Evolutionary conservation across 2,329 filamentous ascomycete genomes (phyloP).

Genomic region (Microsporum ferrugineum): DNA sequence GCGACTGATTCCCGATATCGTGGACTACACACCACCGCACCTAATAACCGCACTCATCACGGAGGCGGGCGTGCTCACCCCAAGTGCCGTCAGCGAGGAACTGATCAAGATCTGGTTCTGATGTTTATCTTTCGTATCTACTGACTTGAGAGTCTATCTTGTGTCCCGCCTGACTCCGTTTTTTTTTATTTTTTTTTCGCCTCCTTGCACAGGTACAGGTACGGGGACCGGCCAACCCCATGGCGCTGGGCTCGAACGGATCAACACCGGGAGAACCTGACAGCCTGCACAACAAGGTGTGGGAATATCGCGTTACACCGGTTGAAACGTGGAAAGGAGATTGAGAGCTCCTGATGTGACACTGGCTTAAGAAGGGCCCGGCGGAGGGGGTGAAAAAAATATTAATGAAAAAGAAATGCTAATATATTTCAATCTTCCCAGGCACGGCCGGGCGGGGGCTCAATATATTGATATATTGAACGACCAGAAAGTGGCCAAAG

Average conservation of each 20-base stretch:
- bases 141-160: not conserved
- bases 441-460: not conserved
- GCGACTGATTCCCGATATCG: constrained; percentile 18
- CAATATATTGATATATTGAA: not conserved
- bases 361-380: not conserved
- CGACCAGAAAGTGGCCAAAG: too few relatives aligned
- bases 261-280: not conserved
- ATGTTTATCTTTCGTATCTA: constrained; percentile 7
- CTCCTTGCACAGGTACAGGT: too few relatives aligned
- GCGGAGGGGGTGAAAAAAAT: not conserved
- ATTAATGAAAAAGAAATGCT: not conserved
- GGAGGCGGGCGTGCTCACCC: constrained; percentile 51
- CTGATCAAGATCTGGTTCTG: constrained; percentile 52
- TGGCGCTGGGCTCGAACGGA: not conserved
- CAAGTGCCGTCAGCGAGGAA: constrained; percentile 55
- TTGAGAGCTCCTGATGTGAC: too few relatives aligned
- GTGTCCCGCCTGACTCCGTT: too few relatives aligned
- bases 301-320: not conserved
- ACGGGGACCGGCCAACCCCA: not conserved
- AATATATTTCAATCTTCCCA: not conserved
- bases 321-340: not conserved
- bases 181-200: too few relatives aligned
- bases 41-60: constrained; percentile 55
- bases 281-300: not conserved
- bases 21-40: constrained; percentile 46